A percentile compares a stretch with the other conserved stretches of the same genome.
phyloP scores from a whole-genome alignment of 176 grass and related monocot species.

The Triticum urartu region DNA sequence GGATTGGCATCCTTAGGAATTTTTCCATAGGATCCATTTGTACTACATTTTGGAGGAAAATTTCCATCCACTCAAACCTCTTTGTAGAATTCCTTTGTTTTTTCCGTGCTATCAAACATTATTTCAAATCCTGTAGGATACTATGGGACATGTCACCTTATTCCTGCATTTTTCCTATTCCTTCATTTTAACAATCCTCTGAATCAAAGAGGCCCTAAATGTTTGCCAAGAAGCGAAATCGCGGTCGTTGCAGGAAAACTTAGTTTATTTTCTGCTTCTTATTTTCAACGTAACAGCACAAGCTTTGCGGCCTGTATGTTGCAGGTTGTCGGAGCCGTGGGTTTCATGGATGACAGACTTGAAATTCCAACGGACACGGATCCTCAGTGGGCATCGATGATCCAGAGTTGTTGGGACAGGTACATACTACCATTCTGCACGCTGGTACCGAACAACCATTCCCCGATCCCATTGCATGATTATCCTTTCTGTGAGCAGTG shows the following conservation, averaged over 20 bases:
- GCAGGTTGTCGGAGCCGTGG: constrained; percentile 82
- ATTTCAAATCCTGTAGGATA: no score
- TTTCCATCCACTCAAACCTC: no score
- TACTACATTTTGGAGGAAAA: no score
- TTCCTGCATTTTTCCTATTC: no score
- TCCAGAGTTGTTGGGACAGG: constrained; percentile 93
- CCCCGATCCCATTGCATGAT: not conserved
- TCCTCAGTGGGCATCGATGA: constrained; percentile 71
- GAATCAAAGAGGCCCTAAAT: no score
- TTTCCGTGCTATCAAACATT: no score
- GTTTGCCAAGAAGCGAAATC: not conserved
- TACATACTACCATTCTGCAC: not conserved
- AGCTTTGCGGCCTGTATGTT: not conserved
- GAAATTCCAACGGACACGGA: constrained; percentile 67
- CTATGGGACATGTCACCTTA: no score
- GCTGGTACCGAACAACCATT: not conserved
- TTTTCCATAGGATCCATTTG: no score
- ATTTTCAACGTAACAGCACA: not conserved
- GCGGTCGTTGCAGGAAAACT: not conserved
- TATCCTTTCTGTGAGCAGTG: constrained; percentile 40
- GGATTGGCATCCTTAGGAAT: no score
- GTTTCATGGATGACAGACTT: constrained; percentile 90
- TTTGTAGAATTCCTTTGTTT: no score
- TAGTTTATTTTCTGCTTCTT: not conserved
- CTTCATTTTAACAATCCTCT: no score